Percentiles rank a stretch among this genome's conserved stretches.
Conservation (phyloP, 2,329 filamentous ascomycete species). For the Herpotrichia juniperi region DNA sequence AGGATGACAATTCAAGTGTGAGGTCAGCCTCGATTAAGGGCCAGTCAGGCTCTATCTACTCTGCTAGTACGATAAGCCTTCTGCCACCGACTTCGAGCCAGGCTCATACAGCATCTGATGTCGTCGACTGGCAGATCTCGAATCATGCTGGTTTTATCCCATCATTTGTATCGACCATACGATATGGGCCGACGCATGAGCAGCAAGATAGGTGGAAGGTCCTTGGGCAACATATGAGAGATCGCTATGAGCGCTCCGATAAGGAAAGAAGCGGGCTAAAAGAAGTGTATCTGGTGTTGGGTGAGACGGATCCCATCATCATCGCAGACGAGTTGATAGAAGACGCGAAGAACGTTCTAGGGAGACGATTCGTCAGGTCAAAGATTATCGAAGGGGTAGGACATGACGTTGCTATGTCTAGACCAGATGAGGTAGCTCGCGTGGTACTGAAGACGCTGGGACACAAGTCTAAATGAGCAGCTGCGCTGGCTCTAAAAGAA, state of each 20-base stretch:
- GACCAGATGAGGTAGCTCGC: slow-evolving; percentile 62
- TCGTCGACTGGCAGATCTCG: slow-evolving; percentile 73
- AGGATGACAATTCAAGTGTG: slow-evolving; percentile 12
- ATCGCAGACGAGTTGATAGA: slow-evolving; percentile 67
- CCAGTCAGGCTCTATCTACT: slow-evolving; percentile 30
- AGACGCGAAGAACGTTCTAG: slow-evolving; percentile 65
- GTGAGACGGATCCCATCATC: slow-evolving; percentile 70
- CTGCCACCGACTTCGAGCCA: slow-evolving; percentile 55
- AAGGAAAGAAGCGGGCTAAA: slow-evolving; percentile 43
- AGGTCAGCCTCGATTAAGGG: slow-evolving; percentile 9
- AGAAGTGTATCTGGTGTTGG: slow-evolving; percentile 70
- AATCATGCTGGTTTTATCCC: slow-evolving; percentile 70
- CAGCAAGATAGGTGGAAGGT: slow-evolving; percentile 67
- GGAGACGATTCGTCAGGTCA: slow-evolving; percentile 63
- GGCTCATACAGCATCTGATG: slow-evolving; percentile 63
- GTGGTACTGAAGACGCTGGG: background rate
- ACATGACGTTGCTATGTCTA: slow-evolving; percentile 72
- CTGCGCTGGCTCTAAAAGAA: background rate
- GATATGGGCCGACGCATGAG: slow-evolving; percentile 71
- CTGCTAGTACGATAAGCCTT: slow-evolving; percentile 40
- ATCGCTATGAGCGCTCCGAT: slow-evolving; percentile 24
- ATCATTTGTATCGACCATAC: slow-evolving; percentile 74
- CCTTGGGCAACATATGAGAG: slow-evolving; percentile 52
- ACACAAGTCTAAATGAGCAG: background rate
- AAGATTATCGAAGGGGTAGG: slow-evolving; percentile 63